Percentiles rank a stretch among this genome's conserved stretches.
Evolutionary conservation across 2,329 filamentous ascomycete genomes (phyloP).

Genomic region (Colletotrichum tanaceti): DNA sequence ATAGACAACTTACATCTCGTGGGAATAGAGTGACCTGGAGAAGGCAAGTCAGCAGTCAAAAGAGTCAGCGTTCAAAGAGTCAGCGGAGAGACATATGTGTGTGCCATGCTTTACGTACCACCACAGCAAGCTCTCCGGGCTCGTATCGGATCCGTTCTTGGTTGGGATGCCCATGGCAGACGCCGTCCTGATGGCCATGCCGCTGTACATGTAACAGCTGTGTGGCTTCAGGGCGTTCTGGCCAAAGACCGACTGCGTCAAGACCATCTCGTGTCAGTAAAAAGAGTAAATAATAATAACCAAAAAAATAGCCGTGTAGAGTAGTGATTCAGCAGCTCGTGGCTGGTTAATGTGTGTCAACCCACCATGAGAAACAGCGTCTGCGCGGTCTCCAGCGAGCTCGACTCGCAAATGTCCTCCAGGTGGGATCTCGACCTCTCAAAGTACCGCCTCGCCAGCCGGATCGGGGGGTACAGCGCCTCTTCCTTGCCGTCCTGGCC

Average conservation of each 20-base stretch:
- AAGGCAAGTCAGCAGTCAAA: neutral
- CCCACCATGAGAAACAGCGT: slow-evolving; percentile 41
- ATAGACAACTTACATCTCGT: slow-evolving; percentile 38
- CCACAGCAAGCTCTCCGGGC: slow-evolving; percentile 40
- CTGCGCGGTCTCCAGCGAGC: slow-evolving; percentile 40
- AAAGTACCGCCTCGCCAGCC: slow-evolving; percentile 39
- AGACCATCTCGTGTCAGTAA: neutral
- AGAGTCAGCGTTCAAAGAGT: too few species aligned
- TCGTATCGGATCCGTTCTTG: slow-evolving; percentile 33
- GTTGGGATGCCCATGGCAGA: slow-evolving; percentile 49
- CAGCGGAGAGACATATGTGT: too few species aligned
- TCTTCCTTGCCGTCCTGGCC: slow-evolving; percentile 31
- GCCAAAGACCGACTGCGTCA: slow-evolving; percentile 45
- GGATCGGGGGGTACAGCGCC: slow-evolving; percentile 35
- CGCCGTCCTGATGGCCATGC: slow-evolving; percentile 50
- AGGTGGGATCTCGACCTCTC: slow-evolving; percentile 37
- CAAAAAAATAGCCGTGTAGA: too few species aligned
- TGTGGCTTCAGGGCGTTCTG: slow-evolving; percentile 50
- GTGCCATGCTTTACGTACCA: slow-evolving; percentile 30
- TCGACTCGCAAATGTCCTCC: slow-evolving; percentile 42
- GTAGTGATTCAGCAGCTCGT: too few species aligned
- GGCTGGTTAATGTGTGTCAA: too few species aligned
- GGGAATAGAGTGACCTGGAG: slow-evolving; percentile 39
- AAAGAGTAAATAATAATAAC: too few species aligned
- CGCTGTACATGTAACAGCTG: slow-evolving; percentile 51